phyloP scores from a whole-genome alignment of 306 rosid genomes.

The Cyclanthera cordifolia region DNA sequence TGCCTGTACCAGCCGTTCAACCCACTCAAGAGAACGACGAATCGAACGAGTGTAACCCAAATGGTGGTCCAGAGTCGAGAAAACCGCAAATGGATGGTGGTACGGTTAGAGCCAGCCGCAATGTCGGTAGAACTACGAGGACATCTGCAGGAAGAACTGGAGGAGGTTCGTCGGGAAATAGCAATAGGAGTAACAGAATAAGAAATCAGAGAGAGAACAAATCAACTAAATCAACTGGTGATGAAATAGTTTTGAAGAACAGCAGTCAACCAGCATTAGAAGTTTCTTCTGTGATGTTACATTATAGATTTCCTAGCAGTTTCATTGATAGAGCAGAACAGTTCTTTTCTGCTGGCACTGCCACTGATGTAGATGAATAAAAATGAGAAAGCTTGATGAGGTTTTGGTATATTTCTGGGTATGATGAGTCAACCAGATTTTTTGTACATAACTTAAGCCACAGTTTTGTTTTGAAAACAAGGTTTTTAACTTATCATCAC shows the following conservation, averaged over 20 bases:
- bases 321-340: conserved; percentile 67
- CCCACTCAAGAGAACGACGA: conserved; percentile 47
- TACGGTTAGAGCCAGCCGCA: conserved; percentile 34
- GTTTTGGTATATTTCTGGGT: neutral
- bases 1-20: conserved; percentile 19
- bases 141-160: conserved; percentile 33
- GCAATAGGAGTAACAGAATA: conserved; percentile 39
- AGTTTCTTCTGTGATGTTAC: conserved; percentile 51
- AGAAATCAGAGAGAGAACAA: conserved; percentile 56
- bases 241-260: conserved; percentile 49
- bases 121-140: conserved; percentile 37
- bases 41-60: conserved; percentile 36
- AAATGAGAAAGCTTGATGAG: neutral
- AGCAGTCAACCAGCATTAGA: conserved; percentile 28
- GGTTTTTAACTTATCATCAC: neutral
- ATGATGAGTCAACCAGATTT: neutral
- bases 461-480: neutral
- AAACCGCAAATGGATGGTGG: conserved; percentile 34
- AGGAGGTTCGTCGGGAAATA: conserved; percentile 37
- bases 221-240: conserved; percentile 45
- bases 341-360: conserved; percentile 49
- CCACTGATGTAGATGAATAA: conserved; percentile 26
- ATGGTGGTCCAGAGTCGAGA: conserved; percentile 30
- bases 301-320: conserved; percentile 59
- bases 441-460: conserved; percentile 1